A percentile compares a stretch with the other conserved stretches of the same genome.
These are phyloP conservation scores for Ceratocystis albifundus DNA, from an alignment of 2,329 filamentous ascomycete genomes.

Conservation along the genomic window DNA sequence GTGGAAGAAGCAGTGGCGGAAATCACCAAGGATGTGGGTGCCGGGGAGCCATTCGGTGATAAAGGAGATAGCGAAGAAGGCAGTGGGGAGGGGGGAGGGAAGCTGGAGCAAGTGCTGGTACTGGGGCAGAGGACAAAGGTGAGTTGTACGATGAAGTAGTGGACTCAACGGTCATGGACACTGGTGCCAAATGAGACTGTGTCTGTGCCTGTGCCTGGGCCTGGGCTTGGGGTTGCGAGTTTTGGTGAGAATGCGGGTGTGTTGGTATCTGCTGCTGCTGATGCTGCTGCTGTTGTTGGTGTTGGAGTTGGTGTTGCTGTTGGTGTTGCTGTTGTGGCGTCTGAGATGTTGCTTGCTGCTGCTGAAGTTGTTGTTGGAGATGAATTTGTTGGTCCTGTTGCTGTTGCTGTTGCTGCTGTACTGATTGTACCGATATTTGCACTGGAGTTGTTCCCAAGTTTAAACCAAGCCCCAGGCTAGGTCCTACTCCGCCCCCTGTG, in stretches of 20 bases:
- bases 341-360: slow-evolving; percentile 11
- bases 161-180: slow-evolving; percentile 32
- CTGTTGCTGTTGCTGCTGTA: neutral
- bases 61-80: neutral
- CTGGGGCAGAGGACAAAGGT: slow-evolving; percentile 27
- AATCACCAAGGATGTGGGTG: neutral
- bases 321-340: slow-evolving; percentile 21
- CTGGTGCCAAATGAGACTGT: neutral
- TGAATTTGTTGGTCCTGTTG: neutral
- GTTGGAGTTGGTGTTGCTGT: slow-evolving; percentile 3
- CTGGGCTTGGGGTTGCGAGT: slow-evolving; percentile 24
- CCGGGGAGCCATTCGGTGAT: neutral
- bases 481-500: neutral
- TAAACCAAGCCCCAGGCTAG: neutral
- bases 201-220: slow-evolving; percentile 6
- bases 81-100: slow-evolving; percentile 11
- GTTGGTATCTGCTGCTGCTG: slow-evolving; percentile 23
- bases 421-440: neutral
- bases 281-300: slow-evolving; percentile 12
- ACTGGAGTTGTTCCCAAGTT: neutral
- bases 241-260: slow-evolving; percentile 11
- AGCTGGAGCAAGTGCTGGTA: slow-evolving; percentile 20
- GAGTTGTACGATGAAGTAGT: slow-evolving; percentile 40
- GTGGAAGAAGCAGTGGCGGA: neutral
- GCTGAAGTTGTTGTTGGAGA: slow-evolving; percentile 3